Evolutionary conservation across 257 asterid genomes (phyloP), one percentile per base, ranked within the genome.

Genomic region (Nicotiana knightiana): DNA sequence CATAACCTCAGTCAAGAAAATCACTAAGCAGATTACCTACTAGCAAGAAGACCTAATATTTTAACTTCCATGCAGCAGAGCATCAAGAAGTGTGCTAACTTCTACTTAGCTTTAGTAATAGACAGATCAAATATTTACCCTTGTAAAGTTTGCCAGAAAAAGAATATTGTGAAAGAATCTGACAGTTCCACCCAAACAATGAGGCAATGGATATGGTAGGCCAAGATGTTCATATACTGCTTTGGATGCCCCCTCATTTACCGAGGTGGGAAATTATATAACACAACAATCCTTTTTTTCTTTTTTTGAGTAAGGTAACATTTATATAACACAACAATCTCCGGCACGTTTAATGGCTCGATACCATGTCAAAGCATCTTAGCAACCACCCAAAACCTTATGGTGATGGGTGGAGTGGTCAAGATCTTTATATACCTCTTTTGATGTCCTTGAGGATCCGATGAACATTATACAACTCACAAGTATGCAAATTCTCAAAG

Each of bases 391-490:
- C 6, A 65, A 65, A 30, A 65, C 5, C 46, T 2, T 30, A 32
- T 7, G 13, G 61, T 71, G 59, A 71, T 24, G 51, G 37, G 13
- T 71, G 78, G 78, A 71, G 59, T 46, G 79, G 61, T 7, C 79
- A 71, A 71, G 24, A 71, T 26, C 79, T 26, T 13, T 8, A 51
- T 75, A 26, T 51, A 26, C 15, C 46, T 37, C 16, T 75, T 51
- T 51, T 75, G 79, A 73, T 73, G 79, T 28, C 26, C 63, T 51
- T 51, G 8, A 7, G 16, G 15, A 73, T 46, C 15, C 35, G 8
- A 73, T 73, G 61, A 73, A 73, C 63, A 9, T 3, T 51, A 48
- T 15, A 26, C 63, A 75, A 75, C 79, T 75, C 63, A 75, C 79
- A 51, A 75, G 63, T 48, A 51, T 24, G 63, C 28, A n/a, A 51